Evolutionary conservation across 208 protist genomes (phyloP), one percentile per base, ranked within the genome.

Genomic region (Leishmania guyanensis): DNA sequence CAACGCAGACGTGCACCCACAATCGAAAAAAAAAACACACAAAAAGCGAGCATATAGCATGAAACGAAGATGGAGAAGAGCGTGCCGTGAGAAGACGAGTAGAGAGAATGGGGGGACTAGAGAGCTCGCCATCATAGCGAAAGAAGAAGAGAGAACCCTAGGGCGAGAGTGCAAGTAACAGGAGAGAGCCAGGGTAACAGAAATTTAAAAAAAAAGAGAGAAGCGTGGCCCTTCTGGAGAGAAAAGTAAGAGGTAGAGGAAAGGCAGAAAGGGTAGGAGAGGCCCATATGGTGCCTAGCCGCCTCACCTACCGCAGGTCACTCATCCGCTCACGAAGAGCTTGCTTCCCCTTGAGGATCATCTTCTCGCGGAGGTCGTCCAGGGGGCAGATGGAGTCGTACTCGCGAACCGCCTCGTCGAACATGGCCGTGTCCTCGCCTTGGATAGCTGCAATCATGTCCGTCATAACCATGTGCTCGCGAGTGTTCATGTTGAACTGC

Each of bases 381-480:
- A 96, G 86, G 3, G 93, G 89, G 69, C 90, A 92, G 73, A 98
- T 96, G 46, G 81, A 90, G 80, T 96, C 91, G 79, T 96, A 98
- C 68, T 96, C 90, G 46, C 75, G 77, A 58, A 98, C 83, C 20
- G 92, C 94, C 69, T 88, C 89, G 29, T 95, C 90, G 83, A 94
- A 93, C 56, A 84, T 89, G 65, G 86, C 88, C 20, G 81, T 71
- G 60, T 91, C 86, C 71, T 95, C 91, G 58, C 78, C 62, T 66
- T 93, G 86, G 26, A 98, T 90, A 5, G 94, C 94, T 17, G 93
- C 91, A 75, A 96, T 93, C 64, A 98, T 54, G 46, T 86, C 92
- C 9, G 84, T 86, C 36, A 98, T 93, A 62, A 96, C 84, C 91
- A 98, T 96, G 85, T 96, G 89, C 89, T 98, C 93, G 75, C 93